Evolutionary conservation across 306 rosid species (phyloP), one percentile per base, ranked within the genome.

Genomic region (Carpinus fangiana): DNA sequence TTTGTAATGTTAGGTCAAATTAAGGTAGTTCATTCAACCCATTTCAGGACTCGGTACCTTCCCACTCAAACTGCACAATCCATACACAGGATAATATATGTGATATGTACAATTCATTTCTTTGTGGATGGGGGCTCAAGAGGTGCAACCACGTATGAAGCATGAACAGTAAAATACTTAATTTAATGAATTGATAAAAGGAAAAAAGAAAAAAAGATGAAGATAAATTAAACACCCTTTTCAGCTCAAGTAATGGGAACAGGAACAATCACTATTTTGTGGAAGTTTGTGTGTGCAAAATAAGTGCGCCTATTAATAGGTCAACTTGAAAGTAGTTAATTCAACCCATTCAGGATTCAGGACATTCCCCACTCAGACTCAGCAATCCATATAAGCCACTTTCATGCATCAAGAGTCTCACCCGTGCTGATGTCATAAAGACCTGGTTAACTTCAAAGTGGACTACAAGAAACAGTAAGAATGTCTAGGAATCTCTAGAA

Each of bases 11-110:
- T 12, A 55, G 51, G 76, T 46, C 57, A 55, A 31, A 47, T 70
- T 41, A 34, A 31, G 55, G 56, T 26, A 71, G 66, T 65, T 61
- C 66, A 18, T 66, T 41, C 31, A 38, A 80, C 1, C 56, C 69
- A 79, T 21, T 41, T 47, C 23, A 11, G 18, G 50, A 54, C 12
- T 55, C n/a, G 10, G 62, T 8, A 66, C 50, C 51, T 38, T 66
- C 34, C 64, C 76, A 43, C 67, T 43, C 26, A 71, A 28, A 56
- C 7, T 46, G 69, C 41, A 43, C 60, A 10, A 70, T 59, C 75
- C 60, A 47, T 16, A 26, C 52, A 45, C 52, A 48, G 52, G 45
- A 41, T 41, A 41, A 41, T 5, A 41, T 41, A 41, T 41, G 45
- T 38, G 12, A 47, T 47, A 47, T 47, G 2, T 47, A 8, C 51